Evolutionary conservation across 2,329 filamentous ascomycete genomes (phyloP), one percentile per base, ranked within the genome.

Genomic region (Stagonosporopsis vannaccii): DNA sequence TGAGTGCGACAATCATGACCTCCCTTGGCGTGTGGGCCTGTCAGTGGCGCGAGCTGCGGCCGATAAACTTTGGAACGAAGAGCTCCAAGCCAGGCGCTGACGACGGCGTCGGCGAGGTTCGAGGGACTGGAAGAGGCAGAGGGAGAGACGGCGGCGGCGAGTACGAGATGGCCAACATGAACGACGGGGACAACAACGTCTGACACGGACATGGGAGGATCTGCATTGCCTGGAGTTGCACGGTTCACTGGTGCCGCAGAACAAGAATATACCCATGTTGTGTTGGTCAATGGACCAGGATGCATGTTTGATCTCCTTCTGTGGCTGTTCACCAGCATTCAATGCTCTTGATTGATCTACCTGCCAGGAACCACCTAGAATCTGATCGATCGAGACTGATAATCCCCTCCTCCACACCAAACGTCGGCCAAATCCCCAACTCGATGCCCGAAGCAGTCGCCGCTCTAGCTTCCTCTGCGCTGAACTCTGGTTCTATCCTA

Each of bases 1-100:
- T 80, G 36, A 89, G 86, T 63, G 82, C 84, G 5, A 78, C 78
- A 0, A 71, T 90, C 33, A 90, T 90, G 87, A 85, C 83, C 8
- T 85, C 81, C 42, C 80, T 95, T 2, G 93, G 91, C 4, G 89
- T 96, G 33, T 98, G 94, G 91, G 91, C 89, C 3, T 98, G 94
- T 73, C 91, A 89, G 70, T 96, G 92, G 82, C 84, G 94, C 58
- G 95, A 99, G 77, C 79, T 99, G 52, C 84, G 87, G 69, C 94
- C 95, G 11, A 96, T 98, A 67, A 89, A 86, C 56, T 97, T 98
- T 71, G 92, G 92, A 19, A 32, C 25, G 2, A 52, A 52, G 46
- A 49, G 28, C 33, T 89, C 89, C 2, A 80, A 78, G 40, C 66
- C 69, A 7, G 71, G 63, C 19, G 43, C 64, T 22, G 77, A 77